Conservation (phyloP, 2,329 filamentous ascomycete species). For the Tolypocladium amazonense region DNA sequence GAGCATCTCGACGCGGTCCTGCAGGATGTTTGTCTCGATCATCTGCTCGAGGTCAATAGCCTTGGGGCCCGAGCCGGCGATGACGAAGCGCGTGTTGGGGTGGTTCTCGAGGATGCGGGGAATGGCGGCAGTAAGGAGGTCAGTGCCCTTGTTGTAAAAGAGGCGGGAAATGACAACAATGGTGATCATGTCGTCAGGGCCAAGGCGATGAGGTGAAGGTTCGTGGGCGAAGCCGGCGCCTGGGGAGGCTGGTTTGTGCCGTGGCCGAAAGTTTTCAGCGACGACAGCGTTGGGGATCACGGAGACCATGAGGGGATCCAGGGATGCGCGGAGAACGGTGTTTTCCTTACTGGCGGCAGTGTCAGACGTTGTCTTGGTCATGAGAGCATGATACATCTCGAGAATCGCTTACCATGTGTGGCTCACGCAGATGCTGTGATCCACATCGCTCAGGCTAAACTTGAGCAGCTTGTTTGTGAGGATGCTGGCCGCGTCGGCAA, state of each 20-base stretch:
- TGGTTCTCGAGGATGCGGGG: conserved; percentile 83
- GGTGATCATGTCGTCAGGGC: conserved; percentile 78
- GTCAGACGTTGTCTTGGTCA: background rate
- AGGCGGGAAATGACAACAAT: conserved; percentile 95
- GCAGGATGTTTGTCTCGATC: conserved; percentile 87
- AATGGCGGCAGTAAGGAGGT: conserved; percentile 91
- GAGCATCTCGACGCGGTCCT: conserved; percentile 87
- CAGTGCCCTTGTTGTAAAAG: conserved; percentile 98
- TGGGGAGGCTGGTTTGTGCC: conserved; percentile 27
- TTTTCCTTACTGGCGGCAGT: conserved; percentile 74
- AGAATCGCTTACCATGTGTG: conserved; percentile 68
- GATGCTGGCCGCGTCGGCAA: conserved; percentile 92
- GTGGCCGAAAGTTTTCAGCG: conserved; percentile 83
- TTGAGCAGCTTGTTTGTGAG: conserved; percentile 95
- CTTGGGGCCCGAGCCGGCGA: conserved; percentile 90
- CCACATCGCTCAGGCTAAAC: conserved; percentile 90
- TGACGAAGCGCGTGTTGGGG: conserved; percentile 91
- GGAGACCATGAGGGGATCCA: conserved; percentile 94
- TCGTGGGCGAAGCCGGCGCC: conserved; percentile 27
- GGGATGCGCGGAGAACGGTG: conserved; percentile 83
- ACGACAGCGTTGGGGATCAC: conserved; percentile 97
- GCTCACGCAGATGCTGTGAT: conserved; percentile 96
- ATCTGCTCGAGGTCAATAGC: conserved; percentile 97
- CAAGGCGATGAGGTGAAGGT: conserved; percentile 55
- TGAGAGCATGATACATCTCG: background rate